Evolutionary conservation across 306 rosid species (phyloP).

Genomic region (Dalbergia cochinchinensis): DNA sequence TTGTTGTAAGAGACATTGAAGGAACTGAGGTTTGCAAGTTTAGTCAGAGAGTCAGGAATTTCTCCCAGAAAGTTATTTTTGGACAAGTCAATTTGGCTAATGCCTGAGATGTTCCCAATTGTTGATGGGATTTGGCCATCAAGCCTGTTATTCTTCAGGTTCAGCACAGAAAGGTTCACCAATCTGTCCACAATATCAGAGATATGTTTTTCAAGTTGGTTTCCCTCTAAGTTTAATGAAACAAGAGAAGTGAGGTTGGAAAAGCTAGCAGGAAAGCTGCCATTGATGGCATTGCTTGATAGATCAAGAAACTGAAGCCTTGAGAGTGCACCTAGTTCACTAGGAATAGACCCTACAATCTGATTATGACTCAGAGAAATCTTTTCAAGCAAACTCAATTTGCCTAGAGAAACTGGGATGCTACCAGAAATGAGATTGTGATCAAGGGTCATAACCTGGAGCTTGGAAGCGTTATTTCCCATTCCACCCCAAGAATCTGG

Average conservation of each 20-base stretch:
- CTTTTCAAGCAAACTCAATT: conserved; percentile 62
- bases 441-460: conserved; percentile 72
- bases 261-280: conserved; percentile 72
- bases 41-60: conserved; percentile 69
- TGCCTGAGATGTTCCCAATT: conserved; percentile 74
- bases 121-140: conserved; percentile 79
- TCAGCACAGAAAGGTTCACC: conserved; percentile 68
- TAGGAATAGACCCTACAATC: conserved; percentile 71
- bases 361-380: conserved; percentile 71
- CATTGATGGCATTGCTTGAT: conserved; percentile 77
- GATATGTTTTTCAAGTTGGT: conserved; percentile 58
- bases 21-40: conserved; percentile 66
- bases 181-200: conserved; percentile 60
- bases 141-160: conserved; percentile 68
- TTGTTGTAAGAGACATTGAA: conserved; percentile 89
- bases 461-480: conserved; percentile 53
- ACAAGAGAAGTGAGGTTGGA: conserved; percentile 71
- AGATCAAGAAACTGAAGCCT: conserved; percentile 76
- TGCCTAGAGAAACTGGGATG: conserved; percentile 70
- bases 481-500: conserved; percentile 68
- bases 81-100: conserved; percentile 72
- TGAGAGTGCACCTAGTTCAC: conserved; percentile 65
- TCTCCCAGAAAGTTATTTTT: conserved; percentile 67
- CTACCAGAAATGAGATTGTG: conserved; percentile 69
- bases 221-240: conserved; percentile 61